Evolutionary conservation across 148 eudicot genomes (phyloP), one percentile per base, ranked within the genome.

Genomic region (Agrostemma githago): DNA sequence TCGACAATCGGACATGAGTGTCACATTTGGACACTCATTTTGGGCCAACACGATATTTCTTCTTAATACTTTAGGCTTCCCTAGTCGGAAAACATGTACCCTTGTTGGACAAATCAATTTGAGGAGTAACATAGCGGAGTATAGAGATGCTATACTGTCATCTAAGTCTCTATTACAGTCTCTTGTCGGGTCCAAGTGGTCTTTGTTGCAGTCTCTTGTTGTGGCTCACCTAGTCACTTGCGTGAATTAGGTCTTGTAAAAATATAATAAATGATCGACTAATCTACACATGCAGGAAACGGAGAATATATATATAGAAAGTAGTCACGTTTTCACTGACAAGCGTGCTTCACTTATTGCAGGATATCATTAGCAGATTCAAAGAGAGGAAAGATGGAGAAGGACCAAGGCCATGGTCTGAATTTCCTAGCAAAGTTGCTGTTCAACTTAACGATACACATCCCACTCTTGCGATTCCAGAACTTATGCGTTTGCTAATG

Each of bases 381-480:
- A 92, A 96, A 81, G 99, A 90, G 86, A 90, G 97, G 82, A 80
- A 81, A 73, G 78, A 72, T 19, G 88, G 86, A 78, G 87, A 82
- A 39, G 82, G 73, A 46, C 74, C 68, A 19, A 72, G 89, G 38
- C 74, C 83, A 19, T 95, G 99, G 99, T 88, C 92, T 26, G 94
- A 92, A 53, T 92, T 96, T 72, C 89, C 99, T 59, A 86, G 80
- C 79, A 96, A 96, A 83, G 99, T 96, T 71, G 99, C 99, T 26
- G 87, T 96, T 60, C 99, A 96, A 78, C 94, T 96, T 78, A 96
- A 96, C 85, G 99, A 96, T 78, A 96, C 99, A 68, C 99, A 96
- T 83, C 99, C 99, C 19, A 92, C 97, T 44, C 96, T 96, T 38
- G 89, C 92, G 56, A 96, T 96, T 78, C 99, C 99, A 38, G 99